Conservation (phyloP, 768 basidiomycete species). For the Pisolithus marmoratus region DNA sequence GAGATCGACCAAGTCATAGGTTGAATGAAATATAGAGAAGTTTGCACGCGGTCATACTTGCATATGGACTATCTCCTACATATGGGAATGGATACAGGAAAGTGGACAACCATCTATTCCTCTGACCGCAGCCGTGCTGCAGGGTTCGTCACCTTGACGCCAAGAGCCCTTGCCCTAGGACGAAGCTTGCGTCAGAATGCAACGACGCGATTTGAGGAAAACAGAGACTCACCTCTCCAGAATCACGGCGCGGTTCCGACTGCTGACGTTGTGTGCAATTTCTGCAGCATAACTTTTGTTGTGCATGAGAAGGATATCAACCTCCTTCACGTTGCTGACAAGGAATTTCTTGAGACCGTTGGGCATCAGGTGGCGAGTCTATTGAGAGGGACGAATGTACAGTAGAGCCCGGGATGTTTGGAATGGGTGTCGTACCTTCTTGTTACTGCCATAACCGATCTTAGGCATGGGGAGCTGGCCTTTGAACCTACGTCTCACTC, state of each 20-base stretch:
- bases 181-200: slow-evolving; percentile 4
- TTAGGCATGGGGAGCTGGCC: slow-evolving; percentile 95
- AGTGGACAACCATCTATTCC: slow-evolving; percentile 54
- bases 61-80: slow-evolving; percentile 44
- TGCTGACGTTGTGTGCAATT: slow-evolving; percentile 94
- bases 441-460: slow-evolving; percentile 75
- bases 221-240: slow-evolving; percentile 63
- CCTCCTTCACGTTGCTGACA: slow-evolving; percentile 88
- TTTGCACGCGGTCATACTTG: slow-evolving; percentile 39
- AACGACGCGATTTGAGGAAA: neutral
- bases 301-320: slow-evolving; percentile 97
- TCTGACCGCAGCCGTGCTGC: slow-evolving; percentile 92
- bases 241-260: slow-evolving; percentile 89
- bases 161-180: slow-evolving; percentile 72
- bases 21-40: slow-evolving; percentile 10
- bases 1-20: neutral
- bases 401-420: neutral
- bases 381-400: slow-evolving; percentile 1
- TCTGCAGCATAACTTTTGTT: slow-evolving; percentile 94
- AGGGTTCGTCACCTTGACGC: slow-evolving; percentile 92
- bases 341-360: slow-evolving; percentile 95
- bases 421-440: slow-evolving; percentile 55
- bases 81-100: slow-evolving; percentile 37
- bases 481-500: slow-evolving; percentile 92
- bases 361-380: slow-evolving; percentile 94